These are phyloP conservation scores for Chenopodium formosanum DNA, from an alignment of 148 eudicot species.

Conservation along the genomic window DNA sequence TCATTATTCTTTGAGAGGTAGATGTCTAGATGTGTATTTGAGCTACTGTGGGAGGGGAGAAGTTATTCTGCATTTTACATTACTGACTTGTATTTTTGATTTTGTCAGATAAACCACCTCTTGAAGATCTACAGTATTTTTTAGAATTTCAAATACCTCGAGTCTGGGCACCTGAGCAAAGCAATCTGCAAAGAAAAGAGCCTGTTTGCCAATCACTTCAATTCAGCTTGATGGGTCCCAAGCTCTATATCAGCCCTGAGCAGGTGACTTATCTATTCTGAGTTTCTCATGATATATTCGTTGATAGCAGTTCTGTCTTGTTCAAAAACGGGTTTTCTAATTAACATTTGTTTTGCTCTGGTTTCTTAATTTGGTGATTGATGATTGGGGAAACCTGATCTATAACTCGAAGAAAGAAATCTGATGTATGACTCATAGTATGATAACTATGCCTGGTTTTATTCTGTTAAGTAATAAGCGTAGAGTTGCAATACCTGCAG, in stretches of 20 bases:
- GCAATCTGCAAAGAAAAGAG: conserved; percentile 80
- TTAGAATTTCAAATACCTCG: conserved; percentile 91
- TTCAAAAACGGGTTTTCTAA: not conserved
- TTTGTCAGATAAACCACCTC: conserved; percentile 89
- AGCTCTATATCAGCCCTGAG: conserved; percentile 85
- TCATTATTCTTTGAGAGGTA: not conserved
- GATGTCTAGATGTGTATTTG: no score
- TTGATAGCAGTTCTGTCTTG: not conserved
- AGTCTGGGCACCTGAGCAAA: conserved; percentile 93
- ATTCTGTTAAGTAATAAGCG: not conserved
- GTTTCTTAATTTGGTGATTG: not conserved
- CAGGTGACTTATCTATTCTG: conserved; percentile 50
- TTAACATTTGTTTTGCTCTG: no score
- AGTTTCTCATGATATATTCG: not conserved
- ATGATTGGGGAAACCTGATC: not conserved
- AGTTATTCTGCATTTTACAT: not conserved
- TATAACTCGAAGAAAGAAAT: no score
- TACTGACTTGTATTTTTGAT: conserved; percentile 14
- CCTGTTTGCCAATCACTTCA: conserved; percentile 87
- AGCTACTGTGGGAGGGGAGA: not conserved
- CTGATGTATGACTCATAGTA: not conserved
- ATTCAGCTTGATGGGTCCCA: conserved; percentile 99
- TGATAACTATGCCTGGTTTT: not conserved
- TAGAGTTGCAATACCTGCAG: no score
- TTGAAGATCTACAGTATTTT: conserved; percentile 95